Evolutionary conservation across 768 basidiomycete genomes (phyloP).

Genomic region (Lentinula edodes): DNA sequence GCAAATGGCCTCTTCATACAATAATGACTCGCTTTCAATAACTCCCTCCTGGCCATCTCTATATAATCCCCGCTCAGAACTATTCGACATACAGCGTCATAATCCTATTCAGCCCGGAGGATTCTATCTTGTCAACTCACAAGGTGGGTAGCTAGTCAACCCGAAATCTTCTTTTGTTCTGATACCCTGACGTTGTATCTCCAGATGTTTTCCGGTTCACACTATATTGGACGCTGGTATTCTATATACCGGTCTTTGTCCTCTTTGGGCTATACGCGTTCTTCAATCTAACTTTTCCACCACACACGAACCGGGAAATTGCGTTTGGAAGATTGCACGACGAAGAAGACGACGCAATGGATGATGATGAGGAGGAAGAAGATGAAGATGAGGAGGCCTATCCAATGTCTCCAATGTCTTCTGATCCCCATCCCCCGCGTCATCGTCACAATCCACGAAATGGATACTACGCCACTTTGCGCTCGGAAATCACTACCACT

Average conservation of each 20-base stretch:
- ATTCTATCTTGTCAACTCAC: slow-evolving; percentile 35
- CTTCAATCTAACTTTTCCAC: slow-evolving; percentile 46
- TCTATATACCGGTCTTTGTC: slow-evolving; percentile 46
- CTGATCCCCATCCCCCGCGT: background rate
- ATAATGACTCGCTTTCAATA: background rate
- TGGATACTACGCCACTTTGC: background rate
- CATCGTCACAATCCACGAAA: background rate
- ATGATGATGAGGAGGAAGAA: background rate
- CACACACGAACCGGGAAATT: slow-evolving; percentile 13
- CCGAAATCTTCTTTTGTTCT: background rate
- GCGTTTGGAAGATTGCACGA: background rate
- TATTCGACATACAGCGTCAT: slow-evolving; percentile 35
- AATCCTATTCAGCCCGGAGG: slow-evolving; percentile 35
- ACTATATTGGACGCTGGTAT: slow-evolving; percentile 46
- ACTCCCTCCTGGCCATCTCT: slow-evolving; percentile 42
- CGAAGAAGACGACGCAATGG: background rate
- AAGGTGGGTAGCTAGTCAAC: slow-evolving; percentile 21
- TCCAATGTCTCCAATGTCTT: background rate
- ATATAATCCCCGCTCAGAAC: slow-evolving; percentile 45
- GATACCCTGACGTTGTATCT: background rate
- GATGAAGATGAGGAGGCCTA: background rate
- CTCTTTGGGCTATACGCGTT: slow-evolving; percentile 45
- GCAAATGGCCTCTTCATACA: background rate
- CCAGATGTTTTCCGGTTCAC: slow-evolving; percentile 49
- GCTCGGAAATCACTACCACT: background rate